Conservation (phyloP, 202 grass and related monocot genomes). For the Brachypodium distachyon region DNA sequence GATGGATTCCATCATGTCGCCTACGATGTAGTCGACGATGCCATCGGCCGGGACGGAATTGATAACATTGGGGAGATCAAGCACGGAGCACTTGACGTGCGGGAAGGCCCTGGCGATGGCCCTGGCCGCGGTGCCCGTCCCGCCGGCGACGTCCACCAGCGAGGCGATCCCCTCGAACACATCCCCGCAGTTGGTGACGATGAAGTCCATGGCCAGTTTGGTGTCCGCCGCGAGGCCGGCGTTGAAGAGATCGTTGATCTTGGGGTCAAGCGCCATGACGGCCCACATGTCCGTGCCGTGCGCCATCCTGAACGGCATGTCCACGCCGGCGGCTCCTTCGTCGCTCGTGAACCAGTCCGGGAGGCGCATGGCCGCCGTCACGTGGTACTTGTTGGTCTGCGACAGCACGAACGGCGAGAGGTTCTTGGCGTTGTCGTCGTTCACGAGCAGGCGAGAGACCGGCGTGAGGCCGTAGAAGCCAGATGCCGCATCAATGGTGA, state of each 20-base stretch:
- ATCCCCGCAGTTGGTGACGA: not conserved
- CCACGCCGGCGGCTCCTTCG: not conserved
- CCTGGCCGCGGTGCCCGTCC: conserved; percentile 2
- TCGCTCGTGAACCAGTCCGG: conserved; percentile 9
- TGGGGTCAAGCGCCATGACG: not conserved
- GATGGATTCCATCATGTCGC: conserved; percentile 25
- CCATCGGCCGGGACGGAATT: not conserved
- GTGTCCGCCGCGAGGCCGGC: not conserved
- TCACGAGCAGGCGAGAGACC: not conserved
- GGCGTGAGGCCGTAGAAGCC: no score
- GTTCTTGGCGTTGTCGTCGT: not conserved
- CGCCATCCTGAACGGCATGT: conserved; percentile 11
- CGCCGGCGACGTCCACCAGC: conserved; percentile 34
- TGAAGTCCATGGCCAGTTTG: not conserved
- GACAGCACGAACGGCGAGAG: conserved; percentile 18
- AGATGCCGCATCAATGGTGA: not conserved
- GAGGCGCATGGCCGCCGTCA: not conserved
- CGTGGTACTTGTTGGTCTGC: not conserved
- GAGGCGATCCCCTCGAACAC: conserved; percentile 15
- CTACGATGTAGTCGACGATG: not conserved
- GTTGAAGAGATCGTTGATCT: conserved; percentile 4
- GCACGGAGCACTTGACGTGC: conserved; percentile 9
- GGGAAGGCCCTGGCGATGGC: conserved; percentile 36
- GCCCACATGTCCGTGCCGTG: conserved; percentile 5
- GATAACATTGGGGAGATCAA: conserved; percentile 33